These are phyloP conservation scores for Amauroascus niger DNA, from an alignment of 2,329 filamentous ascomycete genomes.

Conservation along the genomic window DNA sequence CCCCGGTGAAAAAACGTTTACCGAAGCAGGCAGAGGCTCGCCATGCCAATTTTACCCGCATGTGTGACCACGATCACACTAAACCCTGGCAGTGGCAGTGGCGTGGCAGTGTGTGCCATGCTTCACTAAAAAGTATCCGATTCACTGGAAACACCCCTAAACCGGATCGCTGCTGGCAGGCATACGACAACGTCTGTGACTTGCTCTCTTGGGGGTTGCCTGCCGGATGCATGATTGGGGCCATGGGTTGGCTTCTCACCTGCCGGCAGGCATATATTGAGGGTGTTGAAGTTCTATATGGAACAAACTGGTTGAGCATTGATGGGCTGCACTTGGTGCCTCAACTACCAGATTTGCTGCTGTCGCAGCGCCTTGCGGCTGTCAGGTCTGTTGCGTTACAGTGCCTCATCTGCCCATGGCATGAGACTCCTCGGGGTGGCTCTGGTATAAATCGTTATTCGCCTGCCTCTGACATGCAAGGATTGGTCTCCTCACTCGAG, in stretches of 20 bases:
- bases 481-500: slow-evolving; percentile 7
- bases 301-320: slow-evolving; percentile 25
- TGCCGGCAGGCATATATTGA: slow-evolving; percentile 28
- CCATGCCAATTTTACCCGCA: slow-evolving; percentile 4
- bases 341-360: slow-evolving; percentile 6
- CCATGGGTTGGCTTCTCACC: slow-evolving; percentile 25
- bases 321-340: slow-evolving; percentile 1
- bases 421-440: background rate
- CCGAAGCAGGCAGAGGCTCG: background rate
- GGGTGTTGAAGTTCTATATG: slow-evolving; percentile 25
- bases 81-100: slow-evolving; percentile 10
- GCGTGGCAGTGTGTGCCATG: slow-evolving; percentile 11
- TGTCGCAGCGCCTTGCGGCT: slow-evolving; percentile 7
- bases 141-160: background rate
- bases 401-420: slow-evolving; percentile 9
- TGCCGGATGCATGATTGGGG: slow-evolving; percentile 21
- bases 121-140: background rate
- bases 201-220: no score
- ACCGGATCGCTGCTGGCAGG: background rate
- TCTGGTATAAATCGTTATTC: background rate
- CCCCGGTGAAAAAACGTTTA: slow-evolving; percentile 1
- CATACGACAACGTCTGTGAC: no score
- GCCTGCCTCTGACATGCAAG: slow-evolving; percentile 9
- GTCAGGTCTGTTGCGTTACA: slow-evolving; percentile 8
- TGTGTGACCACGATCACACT: background rate